Base-by-base conservation (phyloP, 257 asterid species). In the Solanum acaule region DNA sequence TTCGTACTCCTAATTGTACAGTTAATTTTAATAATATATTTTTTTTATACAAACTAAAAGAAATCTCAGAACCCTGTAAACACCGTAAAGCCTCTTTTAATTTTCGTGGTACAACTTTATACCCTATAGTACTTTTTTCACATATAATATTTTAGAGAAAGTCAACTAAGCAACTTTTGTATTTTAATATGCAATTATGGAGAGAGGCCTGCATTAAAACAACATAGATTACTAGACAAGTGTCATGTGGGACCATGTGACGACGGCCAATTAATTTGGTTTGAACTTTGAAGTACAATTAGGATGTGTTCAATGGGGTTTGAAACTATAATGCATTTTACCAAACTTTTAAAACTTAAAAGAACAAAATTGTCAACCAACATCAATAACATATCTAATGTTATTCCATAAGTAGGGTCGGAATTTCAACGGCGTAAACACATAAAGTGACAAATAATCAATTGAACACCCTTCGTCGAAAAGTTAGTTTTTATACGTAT, bases 201-300 rank as follows among this genome's bases (percentile, higher is more conserved):
- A 78, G 8, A 42, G 63, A 18, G 33, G 52, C 23, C 37, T 42
- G 84, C 38, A 25, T 42, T 78, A 40, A 27, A 78, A 15, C 38
- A 25, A 11, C 85, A 78, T 78, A 42, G 37, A 25, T 78, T 78
- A 25, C 38, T 23, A 78, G 25, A 25, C 37, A 78, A 25, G 65
- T 78, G 65, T 42, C 65, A 78, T 42, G 38, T 78, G 38, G 85
- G 63, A 78, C 61, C 85, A 78, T 25, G 85, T 78, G 85, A 8
- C 56, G 9, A 65, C 72, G 31, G 38, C 38, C 65, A 78, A 42
- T 78, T 78, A 25, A 15, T 40, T n/a, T 42, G 10, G 61, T 73
- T 52, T 52, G n/a, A 52, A 18, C 63, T 18, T 22, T 75, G 11
- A 59, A 56, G 5, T 59, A 1, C 25, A 20, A 59, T 8, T 59